Evolutionary conservation across 2,329 filamentous ascomycete genomes (phyloP), one percentile per base, ranked within the genome.

Genomic region (Plenodomus lindquistii): DNA sequence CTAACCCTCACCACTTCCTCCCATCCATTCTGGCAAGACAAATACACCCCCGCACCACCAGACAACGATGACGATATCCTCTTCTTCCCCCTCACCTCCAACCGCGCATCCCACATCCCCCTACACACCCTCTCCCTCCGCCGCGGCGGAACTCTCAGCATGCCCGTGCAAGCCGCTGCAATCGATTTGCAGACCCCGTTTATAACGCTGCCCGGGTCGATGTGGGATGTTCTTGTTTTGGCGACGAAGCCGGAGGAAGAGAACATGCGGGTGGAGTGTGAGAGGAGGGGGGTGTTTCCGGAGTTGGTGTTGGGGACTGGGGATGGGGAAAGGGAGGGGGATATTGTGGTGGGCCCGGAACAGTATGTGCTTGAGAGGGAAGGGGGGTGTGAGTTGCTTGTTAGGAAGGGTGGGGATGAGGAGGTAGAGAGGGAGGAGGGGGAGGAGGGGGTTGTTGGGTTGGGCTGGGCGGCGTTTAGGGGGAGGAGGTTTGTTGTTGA

Each of bases 401-500:
- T 40, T 2, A 46, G 44, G 29, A 50, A 50, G 18, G 46, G 35
- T 1, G 54, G 9, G 27, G 27, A 31, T 8, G 6, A 13, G 27
- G 11, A 15, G 6, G 27, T 8, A 13, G 27, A 31, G 10, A 15
- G 11, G 15, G 27, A 51, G 9, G 42, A 49, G 19, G 19, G 7
- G 22, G 24, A 17, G 8, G 11, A n/a, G 2, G 40, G 40, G 3
- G 21, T 9, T 13, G 41, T 54, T 13, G 40, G 42, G 11, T 41
- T 63, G 20, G 59, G 60, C 2, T 63, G 59, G 56, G 58, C 59
- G 8, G 59, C 55, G 8, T 35, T 60, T 11, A 50, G 57, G 20
- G 60, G 60, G 7, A 46, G 50, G 17, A 27, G 42, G 6, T 37
- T 62, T 4, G 46, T 60, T 31, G 34, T 63, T 17, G 60, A 63